Evolutionary conservation across 306 rosid species (phyloP).

Genomic region (Inga leiocalycina): DNA sequence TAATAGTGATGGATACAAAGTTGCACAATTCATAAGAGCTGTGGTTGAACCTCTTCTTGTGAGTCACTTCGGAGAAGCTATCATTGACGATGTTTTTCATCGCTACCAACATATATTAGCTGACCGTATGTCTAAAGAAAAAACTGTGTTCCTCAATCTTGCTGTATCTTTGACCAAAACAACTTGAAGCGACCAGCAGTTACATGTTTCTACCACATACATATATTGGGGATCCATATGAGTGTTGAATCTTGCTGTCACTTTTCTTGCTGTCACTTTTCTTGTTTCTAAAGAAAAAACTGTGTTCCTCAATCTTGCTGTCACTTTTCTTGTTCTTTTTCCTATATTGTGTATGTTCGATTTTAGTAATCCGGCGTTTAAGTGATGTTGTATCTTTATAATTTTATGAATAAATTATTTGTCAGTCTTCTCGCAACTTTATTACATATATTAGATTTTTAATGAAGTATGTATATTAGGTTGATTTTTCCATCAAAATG

Average conservation of each 20-base stretch:
- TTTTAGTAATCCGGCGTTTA: too few relatives aligned
- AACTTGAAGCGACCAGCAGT: not conserved
- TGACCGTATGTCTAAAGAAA: slow-evolving; percentile 47
- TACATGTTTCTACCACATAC: not conserved
- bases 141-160: slow-evolving; percentile 35
- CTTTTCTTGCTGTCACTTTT: not conserved
- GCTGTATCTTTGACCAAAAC: slow-evolving; percentile 33
- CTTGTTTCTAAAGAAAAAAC: too few relatives aligned
- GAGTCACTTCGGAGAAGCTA: slow-evolving; percentile 48
- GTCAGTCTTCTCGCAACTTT: too few relatives aligned
- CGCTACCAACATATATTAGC: slow-evolving; percentile 34
- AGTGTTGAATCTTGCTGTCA: not conserved
- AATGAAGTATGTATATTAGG: too few relatives aligned
- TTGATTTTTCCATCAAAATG: too few relatives aligned
- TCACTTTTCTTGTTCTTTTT: not conserved
- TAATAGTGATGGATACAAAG: not conserved
- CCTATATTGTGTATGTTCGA: too few relatives aligned
- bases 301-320: too few relatives aligned
- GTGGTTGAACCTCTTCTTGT: slow-evolving; percentile 28
- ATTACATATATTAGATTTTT: too few relatives aligned
- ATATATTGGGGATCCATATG: not conserved
- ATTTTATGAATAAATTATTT: too few relatives aligned
- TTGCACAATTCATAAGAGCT: not conserved
- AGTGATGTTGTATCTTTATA: not conserved
- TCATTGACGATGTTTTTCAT: slow-evolving; percentile 45